A percentile compares a stretch with the other conserved stretches of the same genome.
Conservation (phyloP, 805 yeast species). For the Yamadazyma olivae region DNA sequence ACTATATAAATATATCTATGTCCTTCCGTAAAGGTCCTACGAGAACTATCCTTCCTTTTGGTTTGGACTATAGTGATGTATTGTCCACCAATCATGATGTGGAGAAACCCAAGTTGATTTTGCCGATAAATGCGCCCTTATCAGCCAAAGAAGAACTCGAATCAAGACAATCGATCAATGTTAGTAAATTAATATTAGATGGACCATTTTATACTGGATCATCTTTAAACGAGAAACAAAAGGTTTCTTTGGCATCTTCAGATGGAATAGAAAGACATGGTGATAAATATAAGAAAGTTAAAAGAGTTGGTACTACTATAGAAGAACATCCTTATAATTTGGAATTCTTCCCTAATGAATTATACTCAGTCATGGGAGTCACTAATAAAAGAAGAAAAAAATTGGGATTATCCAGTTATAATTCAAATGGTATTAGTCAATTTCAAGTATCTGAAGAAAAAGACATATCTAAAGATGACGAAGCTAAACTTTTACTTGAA, state of each 20-base stretch:
- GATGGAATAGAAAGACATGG: slow-evolving; percentile 83
- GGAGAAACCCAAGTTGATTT: slow-evolving; percentile 42
- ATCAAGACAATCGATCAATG: slow-evolving; percentile 54
- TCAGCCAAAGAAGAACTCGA: slow-evolving; percentile 47
- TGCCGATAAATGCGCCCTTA: slow-evolving; percentile 66
- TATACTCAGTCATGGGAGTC: slow-evolving; percentile 68
- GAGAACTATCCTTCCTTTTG: slow-evolving; percentile 60
- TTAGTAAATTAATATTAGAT: slow-evolving; percentile 52
- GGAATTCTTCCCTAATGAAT: slow-evolving; percentile 74
- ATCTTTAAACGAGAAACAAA: slow-evolving; percentile 19
- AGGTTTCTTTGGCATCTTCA: slow-evolving; percentile 14
- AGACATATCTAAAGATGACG: slow-evolving; percentile 25
- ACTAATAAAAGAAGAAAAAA: slow-evolving; percentile 47
- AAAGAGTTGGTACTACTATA: slow-evolving; percentile 66
- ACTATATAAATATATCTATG: too few relatives aligned
- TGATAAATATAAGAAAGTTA: slow-evolving; percentile 70
- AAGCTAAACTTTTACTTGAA: slow-evolving; percentile 42
- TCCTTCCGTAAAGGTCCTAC: slow-evolving; percentile 9
- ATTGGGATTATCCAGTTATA: slow-evolving; percentile 37
- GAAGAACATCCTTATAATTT: slow-evolving; percentile 75
- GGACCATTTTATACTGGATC: slow-evolving; percentile 69
- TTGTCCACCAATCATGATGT: slow-evolving; percentile 30
- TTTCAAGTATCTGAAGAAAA: slow-evolving; percentile 21
- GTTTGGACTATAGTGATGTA: slow-evolving; percentile 65
- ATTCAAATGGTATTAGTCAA: slow-evolving; percentile 33